phyloP scores from a whole-genome alignment of 768 basidiomycete species.

The Lyophyllum atratum region DNA sequence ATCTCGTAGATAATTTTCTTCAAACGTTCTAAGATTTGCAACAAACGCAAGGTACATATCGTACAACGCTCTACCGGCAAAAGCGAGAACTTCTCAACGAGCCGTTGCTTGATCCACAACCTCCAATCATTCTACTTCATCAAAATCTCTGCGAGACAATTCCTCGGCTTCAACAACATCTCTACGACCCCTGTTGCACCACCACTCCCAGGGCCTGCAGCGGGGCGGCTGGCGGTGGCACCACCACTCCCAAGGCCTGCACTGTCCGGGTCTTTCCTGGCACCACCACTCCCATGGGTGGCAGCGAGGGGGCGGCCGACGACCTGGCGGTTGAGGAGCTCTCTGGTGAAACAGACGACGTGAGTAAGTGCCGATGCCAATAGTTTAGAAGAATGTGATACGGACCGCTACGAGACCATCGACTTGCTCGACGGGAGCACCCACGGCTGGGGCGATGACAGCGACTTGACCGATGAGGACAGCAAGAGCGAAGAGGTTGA shows the following conservation, averaged over 20 bases:
- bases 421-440: background rate
- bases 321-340: background rate
- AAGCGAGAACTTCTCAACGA: background rate
- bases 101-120: background rate
- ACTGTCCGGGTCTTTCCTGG: background rate
- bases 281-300: background rate
- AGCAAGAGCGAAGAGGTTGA: background rate
- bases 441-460: background rate
- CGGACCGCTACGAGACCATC: background rate
- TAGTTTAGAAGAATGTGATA: background rate
- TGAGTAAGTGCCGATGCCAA: background rate
- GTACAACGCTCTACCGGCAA: background rate
- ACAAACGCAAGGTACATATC: background rate
- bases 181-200: background rate
- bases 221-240: background rate
- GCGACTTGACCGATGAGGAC: background rate
- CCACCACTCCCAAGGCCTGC: background rate
- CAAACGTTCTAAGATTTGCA: too few relatives aligned
- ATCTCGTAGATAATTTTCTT: too few relatives aligned
- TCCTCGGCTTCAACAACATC: background rate
- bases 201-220: background rate
- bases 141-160: background rate
- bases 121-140: background rate
- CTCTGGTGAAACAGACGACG: background rate
- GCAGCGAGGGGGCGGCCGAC: background rate